These are phyloP conservation scores for Pneumocystis oryctolagi DNA, from an alignment of 1,139 yeast species.

Conservation along the genomic window DNA sequence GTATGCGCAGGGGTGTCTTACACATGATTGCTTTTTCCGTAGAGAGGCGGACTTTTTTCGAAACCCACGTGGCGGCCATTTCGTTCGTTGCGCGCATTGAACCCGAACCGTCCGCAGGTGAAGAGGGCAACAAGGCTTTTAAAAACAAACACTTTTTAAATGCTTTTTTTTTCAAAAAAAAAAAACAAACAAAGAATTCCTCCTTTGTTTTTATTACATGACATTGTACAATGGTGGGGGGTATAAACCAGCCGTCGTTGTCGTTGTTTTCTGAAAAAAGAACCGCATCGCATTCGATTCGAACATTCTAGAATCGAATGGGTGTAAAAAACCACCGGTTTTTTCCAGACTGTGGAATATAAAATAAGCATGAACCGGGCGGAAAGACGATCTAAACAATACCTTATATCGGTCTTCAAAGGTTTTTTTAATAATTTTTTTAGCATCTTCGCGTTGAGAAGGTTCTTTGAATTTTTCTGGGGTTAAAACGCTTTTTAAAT, in stretches of 20 bases:
- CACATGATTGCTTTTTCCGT: not conserved
- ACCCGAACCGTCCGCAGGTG: too few relatives aligned
- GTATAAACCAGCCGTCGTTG: too few relatives aligned
- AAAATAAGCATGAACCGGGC: not conserved
- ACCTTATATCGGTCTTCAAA: constrained; percentile 96
- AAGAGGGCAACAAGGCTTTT: too few relatives aligned
- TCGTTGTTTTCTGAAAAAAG: too few relatives aligned
- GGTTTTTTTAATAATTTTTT: constrained; percentile 97
- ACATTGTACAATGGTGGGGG: too few relatives aligned
- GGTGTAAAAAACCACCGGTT: not conserved
- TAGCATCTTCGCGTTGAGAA: constrained; percentile 97
- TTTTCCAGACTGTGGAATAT: not conserved
- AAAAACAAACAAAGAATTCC: too few relatives aligned
- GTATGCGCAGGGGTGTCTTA: too few relatives aligned
- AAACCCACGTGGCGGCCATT: not conserved
- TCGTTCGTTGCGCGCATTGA: too few relatives aligned
- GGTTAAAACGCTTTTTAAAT: constrained; percentile 81
- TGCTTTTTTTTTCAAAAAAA: too few relatives aligned
- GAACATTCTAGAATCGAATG: not conserved
- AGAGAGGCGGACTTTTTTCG: not conserved
- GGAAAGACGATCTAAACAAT: not conserved
- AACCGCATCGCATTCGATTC: too few relatives aligned
- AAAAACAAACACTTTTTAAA: too few relatives aligned
- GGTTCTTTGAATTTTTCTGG: constrained; percentile 95
- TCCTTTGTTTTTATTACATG: too few relatives aligned